A percentile compares a stretch with the other conserved stretches of the same genome.
phyloP scores from a whole-genome alignment of 106 monocot species.

The Chionographis japonica region DNA sequence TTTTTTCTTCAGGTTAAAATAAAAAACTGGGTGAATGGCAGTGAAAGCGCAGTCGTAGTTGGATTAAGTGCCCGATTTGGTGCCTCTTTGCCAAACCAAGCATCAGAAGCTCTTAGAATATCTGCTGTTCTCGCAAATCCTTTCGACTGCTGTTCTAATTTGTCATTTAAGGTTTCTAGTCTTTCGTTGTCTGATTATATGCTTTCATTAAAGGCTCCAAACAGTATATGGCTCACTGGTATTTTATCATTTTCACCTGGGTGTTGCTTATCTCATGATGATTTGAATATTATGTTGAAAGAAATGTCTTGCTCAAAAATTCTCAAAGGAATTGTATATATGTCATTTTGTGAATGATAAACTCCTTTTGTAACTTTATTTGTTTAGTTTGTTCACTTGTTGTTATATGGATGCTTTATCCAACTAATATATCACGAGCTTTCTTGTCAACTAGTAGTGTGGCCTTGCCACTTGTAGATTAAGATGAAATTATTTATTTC shows the following conservation, averaged over 20 bases:
- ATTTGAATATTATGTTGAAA: neutral
- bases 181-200: slow-evolving; percentile 1
- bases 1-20: slow-evolving; percentile 68
- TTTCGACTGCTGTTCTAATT: slow-evolving; percentile 66
- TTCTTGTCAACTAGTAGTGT: too few relatives aligned
- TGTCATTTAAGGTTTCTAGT: slow-evolving; percentile 53
- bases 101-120: slow-evolving; percentile 49
- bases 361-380: too few relatives aligned
- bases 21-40: slow-evolving; percentile 80
- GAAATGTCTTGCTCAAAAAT: too few relatives aligned
- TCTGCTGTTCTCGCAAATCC: slow-evolving; percentile 75
- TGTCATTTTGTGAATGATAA: neutral
- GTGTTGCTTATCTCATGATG: neutral
- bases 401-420: too few relatives aligned
- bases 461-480: too few relatives aligned
- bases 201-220: neutral
- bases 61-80: slow-evolving; percentile 95
- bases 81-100: slow-evolving; percentile 43
- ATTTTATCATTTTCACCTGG: neutral
- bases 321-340: too few relatives aligned
- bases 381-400: too few relatives aligned
- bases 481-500: neutral
- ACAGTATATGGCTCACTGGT: neutral
- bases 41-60: slow-evolving; percentile 42
- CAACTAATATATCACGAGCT: too few relatives aligned